These are phyloP conservation scores for Aureobasidium sp. DNA, from an alignment of 2,329 filamentous ascomycete genomes.

Conservation along the genomic window DNA sequence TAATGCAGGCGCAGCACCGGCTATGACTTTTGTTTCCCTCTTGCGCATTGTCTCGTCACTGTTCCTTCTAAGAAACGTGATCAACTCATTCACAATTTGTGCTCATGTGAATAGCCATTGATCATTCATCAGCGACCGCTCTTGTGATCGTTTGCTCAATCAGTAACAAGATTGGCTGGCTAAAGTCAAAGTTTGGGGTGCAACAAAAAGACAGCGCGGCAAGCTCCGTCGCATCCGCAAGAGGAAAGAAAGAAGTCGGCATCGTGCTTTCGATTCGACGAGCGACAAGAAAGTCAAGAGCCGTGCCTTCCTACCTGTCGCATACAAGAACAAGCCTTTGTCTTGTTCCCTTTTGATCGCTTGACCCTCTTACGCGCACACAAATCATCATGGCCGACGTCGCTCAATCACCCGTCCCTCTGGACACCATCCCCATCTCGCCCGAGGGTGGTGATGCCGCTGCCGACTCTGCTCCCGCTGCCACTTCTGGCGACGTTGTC, in stretches of 20 bases:
- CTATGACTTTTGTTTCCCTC: no score
- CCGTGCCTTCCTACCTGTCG: neutral
- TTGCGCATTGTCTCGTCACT: no score
- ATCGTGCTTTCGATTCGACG: neutral
- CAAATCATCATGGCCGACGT: slow-evolving; percentile 30
- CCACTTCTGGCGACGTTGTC: slow-evolving; percentile 54
- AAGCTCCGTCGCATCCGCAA: slow-evolving; percentile 1
- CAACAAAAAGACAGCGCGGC: neutral
- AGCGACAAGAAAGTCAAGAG: neutral
- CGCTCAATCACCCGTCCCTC: slow-evolving; percentile 43
- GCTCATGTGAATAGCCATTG: no score
- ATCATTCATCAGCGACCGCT: no score
- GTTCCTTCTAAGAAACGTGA: no score
- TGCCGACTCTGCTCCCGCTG: slow-evolving; percentile 34
- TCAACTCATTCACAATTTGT: no score
- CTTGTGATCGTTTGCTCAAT: no score
- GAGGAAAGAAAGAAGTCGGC: neutral
- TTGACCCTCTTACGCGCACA: neutral
- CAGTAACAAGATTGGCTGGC: neutral
- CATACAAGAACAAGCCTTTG: neutral
- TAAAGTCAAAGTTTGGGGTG: neutral
- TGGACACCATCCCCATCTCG: slow-evolving; percentile 51
- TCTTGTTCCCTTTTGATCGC: neutral
- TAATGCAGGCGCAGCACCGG: no score
- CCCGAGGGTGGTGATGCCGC: slow-evolving; percentile 42